A percentile compares a stretch with the other conserved stretches of the same genome.
Evolutionary conservation across 495 filamentous ascomycete species (phyloP).

Genomic region (Penicillium flavigenum): DNA sequence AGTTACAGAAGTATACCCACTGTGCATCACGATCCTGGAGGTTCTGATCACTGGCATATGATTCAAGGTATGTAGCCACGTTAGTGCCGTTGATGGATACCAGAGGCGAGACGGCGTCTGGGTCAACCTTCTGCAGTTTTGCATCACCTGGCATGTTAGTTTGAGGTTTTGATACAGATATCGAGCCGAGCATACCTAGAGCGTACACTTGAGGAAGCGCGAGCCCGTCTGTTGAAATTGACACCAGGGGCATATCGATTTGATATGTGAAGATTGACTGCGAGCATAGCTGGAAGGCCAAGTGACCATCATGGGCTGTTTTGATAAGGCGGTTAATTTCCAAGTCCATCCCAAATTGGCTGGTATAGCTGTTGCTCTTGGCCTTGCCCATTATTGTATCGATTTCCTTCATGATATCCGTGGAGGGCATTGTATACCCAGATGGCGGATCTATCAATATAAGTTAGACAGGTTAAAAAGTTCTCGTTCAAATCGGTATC

Average conservation of each 20-base stretch:
- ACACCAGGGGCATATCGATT: constrained; percentile 30
- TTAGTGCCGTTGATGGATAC: constrained; percentile 36
- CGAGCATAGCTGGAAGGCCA: constrained; percentile 34
- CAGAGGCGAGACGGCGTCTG: constrained; percentile 28
- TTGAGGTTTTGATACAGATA: not conserved
- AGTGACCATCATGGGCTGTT: constrained; percentile 52
- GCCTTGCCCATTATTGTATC: constrained; percentile 44
- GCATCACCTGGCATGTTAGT: constrained; percentile 22
- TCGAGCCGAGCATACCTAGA: constrained; percentile 16
- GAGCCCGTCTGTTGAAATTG: constrained; percentile 40
- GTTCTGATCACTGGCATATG: constrained; percentile 17
- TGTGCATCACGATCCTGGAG: constrained; percentile 43
- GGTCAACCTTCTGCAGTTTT: constrained; percentile 15
- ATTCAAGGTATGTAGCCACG: constrained; percentile 27
- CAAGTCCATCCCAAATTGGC: constrained; percentile 53
- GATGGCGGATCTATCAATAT: constrained; percentile 42
- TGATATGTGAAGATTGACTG: constrained; percentile 27
- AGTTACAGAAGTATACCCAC: constrained; percentile 21
- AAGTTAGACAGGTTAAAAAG: constrained; percentile 6
- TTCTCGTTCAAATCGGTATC: not conserved
- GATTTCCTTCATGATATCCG: constrained; percentile 51
- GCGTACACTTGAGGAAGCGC: constrained; percentile 37
- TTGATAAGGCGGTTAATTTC: constrained; percentile 40
- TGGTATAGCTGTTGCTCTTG: constrained; percentile 34
- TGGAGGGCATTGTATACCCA: constrained; percentile 53